Conservation (phyloP, 352 stramenopile genomes). For the Peronospora belbahrii region DNA sequence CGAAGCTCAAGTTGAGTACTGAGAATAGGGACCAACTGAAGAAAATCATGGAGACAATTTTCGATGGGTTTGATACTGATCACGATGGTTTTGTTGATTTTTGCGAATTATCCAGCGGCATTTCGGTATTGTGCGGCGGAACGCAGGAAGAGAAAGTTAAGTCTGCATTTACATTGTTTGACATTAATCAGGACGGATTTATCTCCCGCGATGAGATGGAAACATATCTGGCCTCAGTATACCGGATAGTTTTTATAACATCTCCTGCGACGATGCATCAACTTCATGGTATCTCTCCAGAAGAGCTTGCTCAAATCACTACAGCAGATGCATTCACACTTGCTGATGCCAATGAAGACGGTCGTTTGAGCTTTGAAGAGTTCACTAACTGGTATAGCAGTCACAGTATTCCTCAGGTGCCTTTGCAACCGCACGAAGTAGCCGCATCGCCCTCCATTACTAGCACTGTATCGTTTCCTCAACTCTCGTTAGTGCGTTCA, state of each 20-base stretch:
- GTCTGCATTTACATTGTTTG: constrained; percentile 78
- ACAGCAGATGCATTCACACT: constrained; percentile 55
- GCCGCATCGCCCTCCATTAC: not conserved
- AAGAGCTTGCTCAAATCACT: constrained; percentile 67
- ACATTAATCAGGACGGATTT: constrained; percentile 83
- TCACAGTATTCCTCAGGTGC: constrained; percentile 14
- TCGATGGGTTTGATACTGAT: constrained; percentile 72
- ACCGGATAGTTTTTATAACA: constrained; percentile 72
- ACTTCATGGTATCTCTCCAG: constrained; percentile 43
- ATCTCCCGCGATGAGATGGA: constrained; percentile 81
- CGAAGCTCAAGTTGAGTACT: constrained; percentile 17
- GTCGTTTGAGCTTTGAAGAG: constrained; percentile 64
- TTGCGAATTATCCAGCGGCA: constrained; percentile 73
- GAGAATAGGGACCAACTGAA: constrained; percentile 37
- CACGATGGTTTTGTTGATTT: constrained; percentile 80
- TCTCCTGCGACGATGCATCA: constrained; percentile 38
- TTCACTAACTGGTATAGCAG: constrained; percentile 81
- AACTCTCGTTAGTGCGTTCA: constrained; percentile 22
- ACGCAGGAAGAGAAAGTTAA: constrained; percentile 77
- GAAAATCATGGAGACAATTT: constrained; percentile 54
- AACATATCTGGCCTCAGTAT: constrained; percentile 81
- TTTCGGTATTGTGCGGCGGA: constrained; percentile 75
- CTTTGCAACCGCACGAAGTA: constrained; percentile 13
- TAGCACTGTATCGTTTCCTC: constrained; percentile 5
- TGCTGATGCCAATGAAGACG: constrained; percentile 59